Evolutionary conservation across 176 grass and related monocot genomes (phyloP).

Genomic region (Oryza glaberrima): DNA sequence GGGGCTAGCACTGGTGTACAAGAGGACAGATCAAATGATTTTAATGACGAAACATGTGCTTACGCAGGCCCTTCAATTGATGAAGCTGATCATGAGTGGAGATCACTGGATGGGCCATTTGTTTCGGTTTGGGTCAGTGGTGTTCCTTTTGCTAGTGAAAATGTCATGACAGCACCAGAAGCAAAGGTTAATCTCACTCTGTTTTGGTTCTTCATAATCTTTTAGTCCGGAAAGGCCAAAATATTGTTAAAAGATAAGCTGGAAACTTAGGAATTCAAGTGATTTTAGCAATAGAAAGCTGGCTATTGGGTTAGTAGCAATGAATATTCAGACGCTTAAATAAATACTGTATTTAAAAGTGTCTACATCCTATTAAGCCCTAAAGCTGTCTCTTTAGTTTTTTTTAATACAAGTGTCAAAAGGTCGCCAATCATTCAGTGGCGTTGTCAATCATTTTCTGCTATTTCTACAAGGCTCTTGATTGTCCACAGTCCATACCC

Average conservation of each 20-base stretch:
- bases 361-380: neutral
- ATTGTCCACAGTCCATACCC: neutral
- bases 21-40: conserved; percentile 23
- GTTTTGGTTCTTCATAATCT: neutral
- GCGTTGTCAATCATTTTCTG: neutral
- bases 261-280: neutral
- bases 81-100: conserved; percentile 62
- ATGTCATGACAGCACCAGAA: conserved; percentile 79
- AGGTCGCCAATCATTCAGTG: neutral
- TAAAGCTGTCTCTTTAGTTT: neutral
- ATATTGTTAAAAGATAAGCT: neutral
- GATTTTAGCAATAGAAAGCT: neutral
- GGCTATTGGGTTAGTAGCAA: neutral
- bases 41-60: conserved; percentile 36
- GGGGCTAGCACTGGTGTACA: conserved; percentile 24
- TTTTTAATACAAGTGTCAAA: neutral
- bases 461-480: neutral
- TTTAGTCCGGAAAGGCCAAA: neutral
- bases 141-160: conserved; percentile 73
- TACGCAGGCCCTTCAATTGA: conserved; percentile 61
- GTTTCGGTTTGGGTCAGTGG: conserved; percentile 85
- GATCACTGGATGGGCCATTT: conserved; percentile 84
- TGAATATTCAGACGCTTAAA: neutral
- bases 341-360: neutral
- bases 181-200: conserved; percentile 60